Evolutionary conservation across 2,329 filamentous ascomycete species (phyloP), one percentile per base, ranked within the genome.

Genomic region (Fusarium redolens): DNA sequence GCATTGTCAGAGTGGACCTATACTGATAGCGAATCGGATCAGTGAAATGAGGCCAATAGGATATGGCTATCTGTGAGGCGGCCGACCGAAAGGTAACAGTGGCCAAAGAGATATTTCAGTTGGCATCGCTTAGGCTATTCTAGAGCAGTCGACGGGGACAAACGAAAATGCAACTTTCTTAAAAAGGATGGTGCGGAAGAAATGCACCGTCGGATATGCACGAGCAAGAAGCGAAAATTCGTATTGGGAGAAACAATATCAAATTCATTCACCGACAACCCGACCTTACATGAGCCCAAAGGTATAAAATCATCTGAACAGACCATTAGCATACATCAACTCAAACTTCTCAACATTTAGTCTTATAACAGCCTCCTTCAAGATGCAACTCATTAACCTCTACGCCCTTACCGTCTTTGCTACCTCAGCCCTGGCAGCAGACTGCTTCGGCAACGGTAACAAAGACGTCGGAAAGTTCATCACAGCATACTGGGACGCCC

Each of bases 401-500:
- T 72, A 55, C 28, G 41, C 61, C 33, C 40, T 73, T 6, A 40
- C 35, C 2, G 17, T 59, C 18, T 51, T 73, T 1, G 55, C 35
- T 13, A 45, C 70, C 1, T 55, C 69, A 4, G 50, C 35, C 25
- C 18, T 63, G 7, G 69, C 69, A 3, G 69, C 69, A 22, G 54
- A 60, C 40, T 73, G 70, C 18, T 73, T 57, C 25, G 70, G 58
- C 20, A 66, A 38, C 17, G 40, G 33, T 14, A 37, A 60, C 13
- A 45, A 45, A 5, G 38, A 55, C 18, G 11, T 73, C 7, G 41
- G 57, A 3, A 28, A 40, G 3, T 73, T 51, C 22, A 57, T 48
- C 7, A 51, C 69, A 15, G 44, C 66, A 2, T 73, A 66, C 30
- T 73, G 69, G 70, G 54, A 60, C 38, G 58, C 69, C 38, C 65